Percentiles rank a stretch among this genome's conserved stretches.
Conservation (phyloP, 75 land plant species). For the Sequoia sempervirens region DNA sequence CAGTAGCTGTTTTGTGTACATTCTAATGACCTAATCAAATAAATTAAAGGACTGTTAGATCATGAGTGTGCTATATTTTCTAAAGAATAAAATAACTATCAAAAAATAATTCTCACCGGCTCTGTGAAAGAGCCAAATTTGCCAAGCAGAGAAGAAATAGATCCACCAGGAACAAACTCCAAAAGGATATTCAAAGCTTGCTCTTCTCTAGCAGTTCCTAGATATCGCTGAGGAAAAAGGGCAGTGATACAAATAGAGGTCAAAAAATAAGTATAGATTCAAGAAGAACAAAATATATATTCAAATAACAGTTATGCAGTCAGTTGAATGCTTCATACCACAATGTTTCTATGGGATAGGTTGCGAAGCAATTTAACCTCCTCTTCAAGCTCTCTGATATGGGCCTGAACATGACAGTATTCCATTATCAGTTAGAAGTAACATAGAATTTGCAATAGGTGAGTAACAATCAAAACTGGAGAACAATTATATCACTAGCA, state of each 20-base stretch:
- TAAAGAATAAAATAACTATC: not conserved
- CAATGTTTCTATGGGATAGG: slow-evolving; percentile 93
- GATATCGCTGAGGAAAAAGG: slow-evolving; percentile 57
- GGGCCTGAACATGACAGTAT: slow-evolving; percentile 45
- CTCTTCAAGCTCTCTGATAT: slow-evolving; percentile 91
- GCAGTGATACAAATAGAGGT: not conserved
- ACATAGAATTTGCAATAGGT: not conserved
- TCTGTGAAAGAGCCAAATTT: slow-evolving; percentile 99
- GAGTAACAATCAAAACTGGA: not conserved
- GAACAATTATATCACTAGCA: not conserved
- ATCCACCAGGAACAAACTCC: slow-evolving; percentile 98
- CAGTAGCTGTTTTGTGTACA: slow-evolving; percentile 93
- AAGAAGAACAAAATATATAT: not conserved
- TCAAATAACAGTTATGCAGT: not conserved
- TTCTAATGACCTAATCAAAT: slow-evolving; percentile 68
- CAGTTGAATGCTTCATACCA: slow-evolving; percentile 49
- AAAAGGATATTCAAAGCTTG: slow-evolving; percentile 86
- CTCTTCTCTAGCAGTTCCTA: slow-evolving; percentile 95
- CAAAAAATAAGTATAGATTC: not conserved
- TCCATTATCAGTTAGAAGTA: not conserved
- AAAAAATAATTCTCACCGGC: slow-evolving; percentile 55
- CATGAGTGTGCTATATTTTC: not conserved
- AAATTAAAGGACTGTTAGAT: not conserved
- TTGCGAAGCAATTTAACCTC: slow-evolving; percentile 94
- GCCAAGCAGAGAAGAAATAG: slow-evolving; percentile 88